Evolutionary conservation across 495 filamentous ascomycete species (phyloP).

Genomic region (Neohortaea acidophila): DNA sequence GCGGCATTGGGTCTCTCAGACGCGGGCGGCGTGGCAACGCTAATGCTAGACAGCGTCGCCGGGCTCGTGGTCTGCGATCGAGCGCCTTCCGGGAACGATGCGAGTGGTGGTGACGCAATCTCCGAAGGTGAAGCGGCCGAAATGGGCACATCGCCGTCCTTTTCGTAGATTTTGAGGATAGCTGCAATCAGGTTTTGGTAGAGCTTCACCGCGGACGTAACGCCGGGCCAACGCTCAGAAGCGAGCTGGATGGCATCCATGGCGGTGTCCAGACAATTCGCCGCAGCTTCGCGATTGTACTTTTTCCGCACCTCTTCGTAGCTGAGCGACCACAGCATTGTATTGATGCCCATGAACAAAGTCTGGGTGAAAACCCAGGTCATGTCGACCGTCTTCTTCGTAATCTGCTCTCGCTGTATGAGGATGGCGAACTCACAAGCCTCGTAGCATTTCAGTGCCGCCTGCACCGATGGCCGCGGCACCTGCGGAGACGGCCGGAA

Average conservation of each 20-base stretch:
- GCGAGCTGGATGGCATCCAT: conserved; percentile 60
- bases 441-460: conserved; percentile 68
- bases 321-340: conserved; percentile 73
- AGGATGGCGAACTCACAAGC: conserved; percentile 63
- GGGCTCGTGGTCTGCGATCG: conserved; percentile 24
- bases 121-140: conserved; percentile 42
- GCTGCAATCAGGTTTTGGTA: conserved; percentile 68
- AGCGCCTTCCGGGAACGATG: conserved; percentile 19
- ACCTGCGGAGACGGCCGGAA: conserved; percentile 82
- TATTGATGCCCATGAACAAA: conserved; percentile 75
- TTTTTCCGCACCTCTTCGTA: conserved; percentile 63
- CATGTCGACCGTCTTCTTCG: conserved; percentile 57
- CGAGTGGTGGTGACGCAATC: conserved; percentile 16
- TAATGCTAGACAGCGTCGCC: conserved; percentile 21
- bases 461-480: conserved; percentile 58
- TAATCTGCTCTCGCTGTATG: conserved; percentile 61
- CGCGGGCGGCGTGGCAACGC: conserved; percentile 20
- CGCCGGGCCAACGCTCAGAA: conserved; percentile 77
- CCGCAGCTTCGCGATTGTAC: conserved; percentile 54
- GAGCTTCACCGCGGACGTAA: conserved; percentile 62
- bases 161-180: conserved; percentile 65
- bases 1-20: conserved; percentile 18
- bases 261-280: conserved; percentile 51
- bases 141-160: conserved; percentile 45
- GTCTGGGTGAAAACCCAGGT: conserved; percentile 84